Conservation (phyloP, 306 rosid genomes). For the Pterocarpus santalinus region DNA sequence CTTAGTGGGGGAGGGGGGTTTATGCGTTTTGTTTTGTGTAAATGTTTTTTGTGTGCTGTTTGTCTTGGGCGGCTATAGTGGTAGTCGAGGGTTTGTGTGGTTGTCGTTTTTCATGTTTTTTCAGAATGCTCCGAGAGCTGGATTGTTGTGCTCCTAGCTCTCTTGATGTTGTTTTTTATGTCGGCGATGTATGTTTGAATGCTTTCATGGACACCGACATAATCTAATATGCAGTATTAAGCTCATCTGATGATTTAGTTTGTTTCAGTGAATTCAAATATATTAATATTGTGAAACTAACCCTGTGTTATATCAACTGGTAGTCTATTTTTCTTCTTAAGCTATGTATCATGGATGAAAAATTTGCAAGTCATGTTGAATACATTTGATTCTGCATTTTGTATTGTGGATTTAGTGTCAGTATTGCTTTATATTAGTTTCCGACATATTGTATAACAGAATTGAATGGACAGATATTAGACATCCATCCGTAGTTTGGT, state of each 20-base stretch:
- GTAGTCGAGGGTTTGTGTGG: conserved; percentile 23
- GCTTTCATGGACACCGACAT: not conserved
- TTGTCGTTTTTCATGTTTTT: not conserved
- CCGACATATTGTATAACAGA: not conserved
- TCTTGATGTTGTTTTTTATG: conserved; percentile 2
- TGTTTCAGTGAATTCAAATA: not conserved
- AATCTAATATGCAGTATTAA: not conserved
- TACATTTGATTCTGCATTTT: not conserved
- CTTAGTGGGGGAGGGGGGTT: conserved; percentile 2
- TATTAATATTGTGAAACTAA: not conserved
- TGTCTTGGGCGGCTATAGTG: conserved; percentile 10
- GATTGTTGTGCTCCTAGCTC: not conserved
- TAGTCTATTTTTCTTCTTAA: not conserved
- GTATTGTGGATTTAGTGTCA: not conserved
- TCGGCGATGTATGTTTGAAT: not conserved
- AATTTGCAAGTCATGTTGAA: conserved; percentile 25
- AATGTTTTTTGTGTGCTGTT: conserved; percentile 7
- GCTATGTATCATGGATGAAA: conserved; percentile 1
- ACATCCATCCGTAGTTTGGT: not conserved
- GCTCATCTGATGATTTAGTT: conserved; percentile 23
- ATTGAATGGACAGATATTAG: not conserved
- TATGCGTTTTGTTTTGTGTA: not conserved
- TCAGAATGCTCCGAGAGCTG: conserved; percentile 2
- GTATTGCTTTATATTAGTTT: not conserved
- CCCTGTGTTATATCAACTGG: not conserved